Conservation (phyloP, 1,284 basidiomycete species). For the Spongiforma sp. region DNA sequence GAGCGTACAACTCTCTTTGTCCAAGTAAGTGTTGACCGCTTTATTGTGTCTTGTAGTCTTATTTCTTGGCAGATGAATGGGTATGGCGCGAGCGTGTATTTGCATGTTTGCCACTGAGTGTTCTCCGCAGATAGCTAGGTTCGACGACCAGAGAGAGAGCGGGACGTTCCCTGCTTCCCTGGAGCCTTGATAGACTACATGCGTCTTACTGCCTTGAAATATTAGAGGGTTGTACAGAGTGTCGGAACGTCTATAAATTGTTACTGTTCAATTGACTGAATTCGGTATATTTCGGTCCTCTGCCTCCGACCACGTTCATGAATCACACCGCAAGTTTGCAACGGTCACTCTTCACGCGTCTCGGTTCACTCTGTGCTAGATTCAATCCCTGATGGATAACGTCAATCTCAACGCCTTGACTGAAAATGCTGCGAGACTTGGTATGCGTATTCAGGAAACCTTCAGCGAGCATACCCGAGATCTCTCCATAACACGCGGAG, state of each 20-base stretch:
- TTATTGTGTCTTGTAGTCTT: conserved; percentile 9
- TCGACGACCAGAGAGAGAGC: conserved; percentile 92
- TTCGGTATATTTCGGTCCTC: conserved; percentile 6
- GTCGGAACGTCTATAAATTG: background rate
- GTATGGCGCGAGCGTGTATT: conserved; percentile 46
- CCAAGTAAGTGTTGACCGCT: conserved; percentile 79
- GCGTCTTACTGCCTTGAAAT: conserved; percentile 7
- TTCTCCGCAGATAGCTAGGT: conserved; percentile 71
- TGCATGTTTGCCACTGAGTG: conserved; percentile 12
- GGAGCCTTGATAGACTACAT: conserved; percentile 62
- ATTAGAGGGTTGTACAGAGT: background rate
- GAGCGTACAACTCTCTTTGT: conserved; percentile 96
- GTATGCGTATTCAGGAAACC: conserved; percentile 79
- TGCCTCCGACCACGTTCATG: conserved; percentile 4
- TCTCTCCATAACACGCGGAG: conserved; percentile 58
- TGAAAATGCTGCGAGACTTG: conserved; percentile 81
- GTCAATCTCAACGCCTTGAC: conserved; percentile 72
- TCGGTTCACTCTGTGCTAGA: background rate
- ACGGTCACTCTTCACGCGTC: background rate
- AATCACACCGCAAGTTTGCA: conserved; percentile 1
- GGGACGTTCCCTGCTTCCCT: conserved; percentile 92
- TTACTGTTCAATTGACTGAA: background rate
- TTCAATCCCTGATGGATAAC: conserved; percentile 33
- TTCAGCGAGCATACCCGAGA: conserved; percentile 81
- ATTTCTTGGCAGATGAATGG: conserved; percentile 75